phyloP scores from a whole-genome alignment of 2,329 filamentous ascomycete species.

The Aspergillus pseudoviridinutans region DNA sequence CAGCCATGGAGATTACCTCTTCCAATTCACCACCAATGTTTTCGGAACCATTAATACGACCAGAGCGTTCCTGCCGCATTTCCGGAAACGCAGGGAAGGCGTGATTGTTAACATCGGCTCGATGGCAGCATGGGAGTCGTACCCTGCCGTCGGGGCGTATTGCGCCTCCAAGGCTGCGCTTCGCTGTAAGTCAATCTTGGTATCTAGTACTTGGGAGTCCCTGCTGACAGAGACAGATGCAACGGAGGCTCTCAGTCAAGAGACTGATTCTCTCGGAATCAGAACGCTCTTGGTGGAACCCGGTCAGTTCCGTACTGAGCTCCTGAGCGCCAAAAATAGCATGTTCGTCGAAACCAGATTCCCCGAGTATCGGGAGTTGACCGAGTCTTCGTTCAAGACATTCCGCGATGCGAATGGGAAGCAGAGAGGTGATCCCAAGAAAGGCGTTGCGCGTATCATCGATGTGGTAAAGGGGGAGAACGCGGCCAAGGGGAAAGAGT shows the following conservation, averaged over 20 bases:
- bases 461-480: constrained; percentile 26
- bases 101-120: constrained; percentile 36
- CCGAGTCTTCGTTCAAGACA: constrained; percentile 9
- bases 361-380: constrained; percentile 22
- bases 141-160: constrained; percentile 29
- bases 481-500: constrained; percentile 14
- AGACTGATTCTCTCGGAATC: constrained; percentile 33
- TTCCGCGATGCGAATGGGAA: constrained; percentile 20
- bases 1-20: constrained; percentile 18
- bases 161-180: constrained; percentile 31
- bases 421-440: constrained; percentile 28
- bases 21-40: constrained; percentile 36
- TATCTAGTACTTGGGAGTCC: background rate
- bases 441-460: constrained; percentile 29
- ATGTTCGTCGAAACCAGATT: constrained; percentile 6
- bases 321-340: constrained; percentile 19
- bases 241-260: constrained; percentile 19
- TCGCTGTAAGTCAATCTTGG: constrained; percentile 1
- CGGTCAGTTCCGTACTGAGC: constrained; percentile 32
- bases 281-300: constrained; percentile 34
- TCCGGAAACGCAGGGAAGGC: constrained; percentile 29
- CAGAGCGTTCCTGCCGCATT: constrained; percentile 34
- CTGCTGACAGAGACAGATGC: background rate
- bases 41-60: constrained; percentile 37
- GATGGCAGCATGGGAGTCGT: constrained; percentile 26